Conservation (phyloP, 2,329 filamentous ascomycete species). For the Monosporascus sp. region DNA sequence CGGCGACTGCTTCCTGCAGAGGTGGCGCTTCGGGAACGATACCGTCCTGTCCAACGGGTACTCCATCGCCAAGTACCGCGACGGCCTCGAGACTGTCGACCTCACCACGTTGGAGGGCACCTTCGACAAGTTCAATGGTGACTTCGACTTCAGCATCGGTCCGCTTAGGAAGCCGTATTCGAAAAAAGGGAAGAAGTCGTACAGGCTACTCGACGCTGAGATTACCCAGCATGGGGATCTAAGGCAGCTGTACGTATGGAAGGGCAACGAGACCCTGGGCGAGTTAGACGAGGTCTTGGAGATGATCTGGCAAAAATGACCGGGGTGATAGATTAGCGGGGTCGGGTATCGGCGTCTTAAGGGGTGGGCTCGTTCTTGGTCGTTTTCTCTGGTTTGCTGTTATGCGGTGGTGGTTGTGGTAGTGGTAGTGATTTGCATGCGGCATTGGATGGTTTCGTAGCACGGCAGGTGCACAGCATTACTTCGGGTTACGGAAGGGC, state of each 20-base stretch:
- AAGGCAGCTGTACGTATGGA: conserved; percentile 51
- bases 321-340: neutral
- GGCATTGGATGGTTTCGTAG: no score
- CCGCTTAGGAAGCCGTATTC: conserved; percentile 38
- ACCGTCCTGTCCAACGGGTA: conserved; percentile 55
- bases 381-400: no score
- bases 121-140: conserved; percentile 41
- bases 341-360: no score
- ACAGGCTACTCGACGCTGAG: conserved; percentile 40
- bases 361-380: no score
- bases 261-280: conserved; percentile 32
- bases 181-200: conserved; percentile 45
- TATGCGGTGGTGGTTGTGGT: no score
- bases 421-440: no score
- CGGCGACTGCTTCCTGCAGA: conserved; percentile 53
- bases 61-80: conserved; percentile 46
- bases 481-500: no score
- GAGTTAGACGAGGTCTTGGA: conserved; percentile 44
- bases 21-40: conserved; percentile 44
- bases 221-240: conserved; percentile 36
- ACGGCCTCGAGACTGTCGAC: conserved; percentile 34
- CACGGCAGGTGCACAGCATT: no score
- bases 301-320: conserved; percentile 40
- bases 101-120: conserved; percentile 48
- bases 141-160: conserved; percentile 49